phyloP scores from a whole-genome alignment of 2,329 filamentous ascomycete genomes.

The Paecilomyces variotii region DNA sequence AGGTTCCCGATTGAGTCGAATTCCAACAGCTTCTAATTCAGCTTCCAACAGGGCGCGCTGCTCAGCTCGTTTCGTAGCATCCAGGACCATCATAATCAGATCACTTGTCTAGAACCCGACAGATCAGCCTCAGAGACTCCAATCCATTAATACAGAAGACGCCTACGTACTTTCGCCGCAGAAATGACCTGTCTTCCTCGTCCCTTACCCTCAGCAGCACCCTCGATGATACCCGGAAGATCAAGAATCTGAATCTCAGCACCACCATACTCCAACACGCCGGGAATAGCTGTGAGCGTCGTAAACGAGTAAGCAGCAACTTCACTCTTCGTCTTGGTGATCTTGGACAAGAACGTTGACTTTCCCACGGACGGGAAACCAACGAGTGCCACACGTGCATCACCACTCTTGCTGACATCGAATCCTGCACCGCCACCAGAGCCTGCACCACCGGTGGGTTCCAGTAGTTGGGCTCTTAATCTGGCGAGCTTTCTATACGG shows the following conservation, averaged over 20 bases:
- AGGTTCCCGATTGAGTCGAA: conserved; percentile 81
- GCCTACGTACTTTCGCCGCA: conserved; percentile 64
- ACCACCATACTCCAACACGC: conserved; percentile 93
- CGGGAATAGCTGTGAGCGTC: conserved; percentile 91
- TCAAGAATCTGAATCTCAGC: conserved; percentile 98
- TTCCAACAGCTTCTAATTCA: conserved; percentile 90
- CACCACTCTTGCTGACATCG: conserved; percentile 90
- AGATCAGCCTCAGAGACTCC: conserved; percentile 1
- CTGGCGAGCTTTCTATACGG: conserved; percentile 81
- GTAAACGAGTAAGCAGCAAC: conserved; percentile 97
- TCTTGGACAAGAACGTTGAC: conserved; percentile 97
- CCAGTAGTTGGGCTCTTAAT: conserved; percentile 85
- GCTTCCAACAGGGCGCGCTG: conserved; percentile 83
- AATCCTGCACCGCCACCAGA: conserved; percentile 72
- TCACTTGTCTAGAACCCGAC: conserved; percentile 63
- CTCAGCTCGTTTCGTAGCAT: conserved; percentile 93
- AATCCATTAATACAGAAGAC: neutral
- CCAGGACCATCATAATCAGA: conserved; percentile 90
- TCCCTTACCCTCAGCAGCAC: conserved; percentile 90
- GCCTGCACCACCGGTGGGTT: conserved; percentile 73
- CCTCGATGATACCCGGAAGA: conserved; percentile 96
- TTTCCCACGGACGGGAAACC: conserved; percentile 99
- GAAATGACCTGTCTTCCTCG: conserved; percentile 94
- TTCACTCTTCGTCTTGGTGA: conserved; percentile 95
- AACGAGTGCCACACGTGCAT: conserved; percentile 92